Percentiles rank a stretch among this genome's conserved stretches.
phyloP scores from a whole-genome alignment of 345 rosid species.

The Trapa incisa region DNA sequence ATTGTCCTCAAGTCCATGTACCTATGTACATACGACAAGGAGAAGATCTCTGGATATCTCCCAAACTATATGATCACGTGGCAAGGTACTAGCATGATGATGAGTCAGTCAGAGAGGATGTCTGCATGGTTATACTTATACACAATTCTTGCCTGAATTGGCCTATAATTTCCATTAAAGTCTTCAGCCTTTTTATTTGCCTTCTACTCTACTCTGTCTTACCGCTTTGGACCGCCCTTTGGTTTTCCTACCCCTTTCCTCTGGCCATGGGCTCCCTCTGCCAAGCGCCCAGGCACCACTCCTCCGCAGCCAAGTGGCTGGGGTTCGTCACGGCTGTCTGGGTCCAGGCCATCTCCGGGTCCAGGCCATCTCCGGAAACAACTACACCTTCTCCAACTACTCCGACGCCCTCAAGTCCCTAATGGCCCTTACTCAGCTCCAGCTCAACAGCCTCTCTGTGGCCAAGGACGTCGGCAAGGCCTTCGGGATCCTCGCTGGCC shows the following conservation, averaged over 20 bases:
- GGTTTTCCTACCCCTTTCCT: not conserved
- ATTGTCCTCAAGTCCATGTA: no score
- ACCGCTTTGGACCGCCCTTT: no score
- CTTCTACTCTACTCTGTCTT: no score
- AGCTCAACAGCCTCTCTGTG: conserved; percentile 73
- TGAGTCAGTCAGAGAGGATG: no score
- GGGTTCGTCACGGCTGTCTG: conserved; percentile 92
- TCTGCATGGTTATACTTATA: no score
- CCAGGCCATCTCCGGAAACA: conserved; percentile 83
- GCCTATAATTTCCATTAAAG: no score
- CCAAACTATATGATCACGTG: no score
- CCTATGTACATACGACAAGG: no score
- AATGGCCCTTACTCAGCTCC: conserved; percentile 71
- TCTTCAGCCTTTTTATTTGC: no score
- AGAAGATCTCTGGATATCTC: no score
- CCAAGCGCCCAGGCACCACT: not conserved
- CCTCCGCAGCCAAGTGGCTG: conserved; percentile 45
- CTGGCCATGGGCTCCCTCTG: not conserved
- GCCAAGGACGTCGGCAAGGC: conserved; percentile 96
- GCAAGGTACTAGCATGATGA: no score
- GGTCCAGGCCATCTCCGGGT: conserved; percentile 93
- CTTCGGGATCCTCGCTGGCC: conserved; percentile 82
- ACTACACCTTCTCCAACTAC: conserved; percentile 88
- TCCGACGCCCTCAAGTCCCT: conserved; percentile 78
- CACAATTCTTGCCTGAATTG: no score